phyloP scores from a whole-genome alignment of 2,329 filamentous ascomycete species.

The Cordyceps javanica region DNA sequence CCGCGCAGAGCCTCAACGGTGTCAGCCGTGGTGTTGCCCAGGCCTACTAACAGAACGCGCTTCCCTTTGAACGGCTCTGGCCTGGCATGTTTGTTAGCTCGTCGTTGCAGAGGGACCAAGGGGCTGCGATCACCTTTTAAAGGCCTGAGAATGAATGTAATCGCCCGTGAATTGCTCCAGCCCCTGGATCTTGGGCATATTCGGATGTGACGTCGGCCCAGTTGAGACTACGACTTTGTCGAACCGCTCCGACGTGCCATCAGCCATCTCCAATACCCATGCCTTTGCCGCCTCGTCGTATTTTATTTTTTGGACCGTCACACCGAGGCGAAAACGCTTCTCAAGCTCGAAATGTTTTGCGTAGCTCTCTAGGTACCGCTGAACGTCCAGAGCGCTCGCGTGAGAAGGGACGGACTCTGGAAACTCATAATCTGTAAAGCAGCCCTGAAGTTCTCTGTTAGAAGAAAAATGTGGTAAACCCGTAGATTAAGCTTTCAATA shows the following conservation, averaged over 20 bases:
- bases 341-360: constrained; percentile 26
- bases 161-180: constrained; percentile 31
- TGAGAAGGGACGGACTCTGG: constrained; percentile 21
- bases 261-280: constrained; percentile 25
- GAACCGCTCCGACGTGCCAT: constrained; percentile 20
- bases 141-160: constrained; percentile 33
- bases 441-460: constrained; percentile 18
- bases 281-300: constrained; percentile 17
- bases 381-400: constrained; percentile 21
- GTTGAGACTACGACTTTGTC: constrained; percentile 33
- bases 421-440: constrained; percentile 31
- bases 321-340: constrained; percentile 21
- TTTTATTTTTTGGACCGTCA: constrained; percentile 17
- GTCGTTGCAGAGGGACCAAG: too few relatives aligned
- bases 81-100: constrained; percentile 9
- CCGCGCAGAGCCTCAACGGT: constrained; percentile 26
- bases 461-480: neutral
- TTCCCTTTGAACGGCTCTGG: constrained; percentile 31
- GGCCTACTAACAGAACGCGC: constrained; percentile 37
- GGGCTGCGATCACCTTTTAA: constrained; percentile 28
- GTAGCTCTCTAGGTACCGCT: constrained; percentile 29
- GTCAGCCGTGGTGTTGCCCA: constrained; percentile 32
- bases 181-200: constrained; percentile 30
- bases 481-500: neutral
- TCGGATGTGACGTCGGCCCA: constrained; percentile 28